Base-by-base conservation (phyloP, 2,329 filamentous ascomycete species). In the Teratosphaeria nubilosa region DNA sequence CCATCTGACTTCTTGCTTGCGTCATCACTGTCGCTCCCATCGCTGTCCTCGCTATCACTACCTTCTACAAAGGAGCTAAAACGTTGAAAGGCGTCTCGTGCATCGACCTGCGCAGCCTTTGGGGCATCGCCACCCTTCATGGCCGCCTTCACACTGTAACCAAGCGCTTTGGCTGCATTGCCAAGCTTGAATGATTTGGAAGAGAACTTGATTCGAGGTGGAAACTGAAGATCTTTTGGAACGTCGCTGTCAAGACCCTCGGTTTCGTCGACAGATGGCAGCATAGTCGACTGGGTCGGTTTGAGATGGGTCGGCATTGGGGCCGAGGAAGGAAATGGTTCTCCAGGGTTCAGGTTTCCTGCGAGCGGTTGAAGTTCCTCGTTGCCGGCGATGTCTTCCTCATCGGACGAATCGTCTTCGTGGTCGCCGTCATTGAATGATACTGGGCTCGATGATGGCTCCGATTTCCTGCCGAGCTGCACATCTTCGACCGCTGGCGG, bases 61-160 rank as follows among this genome's bases (percentile, higher is more conserved):
- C 59, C 58, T 5, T 57, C 57, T 7, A 62, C 51, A 25, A 63
- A 61, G 5, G 58, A 54, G 34, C 59, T 54, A 55, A 64, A 64
- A 24, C 61, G 61, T 10, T 56, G 24, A 48, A 63, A 64, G 7
- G 59, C 61, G n/a, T 50, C 45, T 25, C 56, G 37, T 22, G 56
- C 20, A 32, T 58, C 56, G 7, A 53, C 24, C 16, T 53, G 25
- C 13, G n/a, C 25, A 14, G 51, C 24, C 31, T 53, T 53, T 11
- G 25, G 51, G 5, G 51, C 25, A 25, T 7, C 3, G 51, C 5
- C n/a, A 53, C n/a, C 14, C 20, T 20, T 53, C 25, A 30, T 11
- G 16, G 24, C 51, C 24, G 41, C 16, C 41, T 48, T 48, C 41
- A 48, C 41, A 22, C 41, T 48, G 16, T 48, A 48, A 10, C 41